Percentiles rank a stretch among this genome's conserved stretches.
Evolutionary conservation across 768 basidiomycete species (phyloP).

Genomic region (Plicaturopsis crispa): DNA sequence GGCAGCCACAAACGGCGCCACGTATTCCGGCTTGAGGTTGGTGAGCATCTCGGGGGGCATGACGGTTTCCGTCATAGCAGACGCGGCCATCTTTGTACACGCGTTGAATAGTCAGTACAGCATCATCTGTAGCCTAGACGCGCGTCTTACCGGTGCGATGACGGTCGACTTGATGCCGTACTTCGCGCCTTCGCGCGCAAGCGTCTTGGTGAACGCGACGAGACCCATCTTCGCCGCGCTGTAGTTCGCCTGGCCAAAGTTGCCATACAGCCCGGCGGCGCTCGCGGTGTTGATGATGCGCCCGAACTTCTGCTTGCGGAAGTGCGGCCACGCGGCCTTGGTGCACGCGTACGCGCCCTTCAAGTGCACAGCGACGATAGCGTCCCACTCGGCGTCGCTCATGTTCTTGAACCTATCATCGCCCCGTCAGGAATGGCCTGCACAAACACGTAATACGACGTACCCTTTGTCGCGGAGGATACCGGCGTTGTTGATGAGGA

Average conservation of each 20-base stretch:
- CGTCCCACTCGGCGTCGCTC: slow-evolving; percentile 91
- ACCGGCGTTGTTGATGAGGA: slow-evolving; percentile 95
- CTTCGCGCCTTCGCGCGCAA: slow-evolving; percentile 88
- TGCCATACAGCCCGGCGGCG: slow-evolving; percentile 94
- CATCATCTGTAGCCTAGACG: too few relatives aligned
- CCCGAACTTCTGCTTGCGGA: slow-evolving; percentile 93
- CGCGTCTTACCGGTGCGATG: slow-evolving; percentile 90
- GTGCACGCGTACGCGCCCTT: slow-evolving; percentile 91
- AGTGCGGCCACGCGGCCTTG: slow-evolving; percentile 93
- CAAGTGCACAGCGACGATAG: slow-evolving; percentile 81
- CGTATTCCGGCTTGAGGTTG: slow-evolving; percentile 87
- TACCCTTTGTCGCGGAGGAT: slow-evolving; percentile 79
- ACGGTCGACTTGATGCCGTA: slow-evolving; percentile 81
- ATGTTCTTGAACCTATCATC: slow-evolving; percentile 85
- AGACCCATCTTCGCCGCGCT: slow-evolving; percentile 98
- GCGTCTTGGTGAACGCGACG: slow-evolving; percentile 85
- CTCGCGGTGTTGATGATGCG: slow-evolving; percentile 92
- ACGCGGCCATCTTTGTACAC: slow-evolving; percentile 73
- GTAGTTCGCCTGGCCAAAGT: slow-evolving; percentile 97
- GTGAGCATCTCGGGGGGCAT: slow-evolving; percentile 93
- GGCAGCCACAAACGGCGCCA: slow-evolving; percentile 88
- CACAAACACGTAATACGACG: slow-evolving; percentile 9
- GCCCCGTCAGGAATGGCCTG: slow-evolving; percentile 1
- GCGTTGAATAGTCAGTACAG: too few relatives aligned
- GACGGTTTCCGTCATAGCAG: slow-evolving; percentile 90